phyloP scores from a whole-genome alignment of 2,329 filamentous ascomycete genomes.

The Herpotrichia juniperi region DNA sequence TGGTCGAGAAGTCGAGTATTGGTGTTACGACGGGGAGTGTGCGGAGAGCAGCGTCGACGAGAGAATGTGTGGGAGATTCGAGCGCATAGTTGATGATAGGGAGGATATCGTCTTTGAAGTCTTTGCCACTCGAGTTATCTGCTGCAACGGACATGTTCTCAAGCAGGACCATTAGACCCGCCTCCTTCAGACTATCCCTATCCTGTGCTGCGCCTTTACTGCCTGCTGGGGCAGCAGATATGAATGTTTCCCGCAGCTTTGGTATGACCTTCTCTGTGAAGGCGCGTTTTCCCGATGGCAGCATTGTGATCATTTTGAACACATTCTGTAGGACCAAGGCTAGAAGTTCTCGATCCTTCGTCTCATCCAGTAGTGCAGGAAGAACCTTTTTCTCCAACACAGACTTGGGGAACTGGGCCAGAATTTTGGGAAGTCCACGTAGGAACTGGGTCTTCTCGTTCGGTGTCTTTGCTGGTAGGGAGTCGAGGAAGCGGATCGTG shows the following conservation, averaged over 20 bases:
- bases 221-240: constrained; percentile 56
- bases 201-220: constrained; percentile 62
- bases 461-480: constrained; percentile 87
- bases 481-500: constrained; percentile 92
- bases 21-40: constrained; percentile 82
- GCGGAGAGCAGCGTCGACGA: constrained; percentile 84
- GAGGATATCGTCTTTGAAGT: constrained; percentile 93
- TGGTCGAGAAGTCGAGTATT: constrained; percentile 91
- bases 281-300: constrained; percentile 74
- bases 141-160: constrained; percentile 80
- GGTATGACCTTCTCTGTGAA: constrained; percentile 90
- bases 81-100: constrained; percentile 84
- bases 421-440: constrained; percentile 82
- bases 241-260: constrained; percentile 80
- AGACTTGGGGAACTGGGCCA: constrained; percentile 90
- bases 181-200: constrained; percentile 82
- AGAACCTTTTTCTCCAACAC: constrained; percentile 95
- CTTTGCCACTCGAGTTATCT: constrained; percentile 83
- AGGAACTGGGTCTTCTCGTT: constrained; percentile 92
- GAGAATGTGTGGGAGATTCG: constrained; percentile 84
- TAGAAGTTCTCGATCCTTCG: constrained; percentile 88
- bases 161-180: constrained; percentile 87
- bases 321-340: constrained; percentile 87
- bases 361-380: constrained; percentile 86
- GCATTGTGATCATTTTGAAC: constrained; percentile 82